Evolutionary conservation across 306 rosid genomes (phyloP), one percentile per base, ranked within the genome.

Genomic region (Heteromeles arbutifolia): DNA sequence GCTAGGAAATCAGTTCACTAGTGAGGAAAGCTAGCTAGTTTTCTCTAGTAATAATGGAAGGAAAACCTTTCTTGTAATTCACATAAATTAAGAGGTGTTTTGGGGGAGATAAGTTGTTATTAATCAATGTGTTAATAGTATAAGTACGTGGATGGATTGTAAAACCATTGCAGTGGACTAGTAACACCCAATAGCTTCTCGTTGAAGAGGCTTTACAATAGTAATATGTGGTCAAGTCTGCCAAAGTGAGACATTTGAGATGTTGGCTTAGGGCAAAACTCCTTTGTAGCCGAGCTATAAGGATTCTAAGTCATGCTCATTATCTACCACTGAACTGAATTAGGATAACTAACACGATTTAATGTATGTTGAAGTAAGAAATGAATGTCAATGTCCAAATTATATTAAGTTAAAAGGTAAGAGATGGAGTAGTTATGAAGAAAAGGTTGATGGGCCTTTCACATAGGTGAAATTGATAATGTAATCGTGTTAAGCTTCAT

Each of bases 401-500:
- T 48, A 2, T 48, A 21, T 48, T 48, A 18, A 48, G 2, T 39
- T 48, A 0, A 14, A 48, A 15, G 54, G 8, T 50, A 50, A 50
- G 6, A 50, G 54, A 50, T 50, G 54, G 0, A 50, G 6, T 50
- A 50, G 54, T 5, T 50, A 15, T 5, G 54, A 50, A 2, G 54
- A 5, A 17, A 15, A 15, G 6, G 41, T 37, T 50, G 5, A 17
- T 9, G 41, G 41, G 10, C 41, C 41, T 0, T 50, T 18, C 18
- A 50, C 8, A 0, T 6, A 2, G 5, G 1, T 17, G 21, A 2
- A 17, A 1, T 6, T 48, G 21, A 5, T 0, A 15, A 0, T 5
- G 54, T 48, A 48, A 50, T 9, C 12, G 2, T 15, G 21, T 50
- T 50, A 5, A 50, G 19, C 18, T 50, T 50, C 18, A 41, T 41